Conservation (phyloP, 2,329 filamentous ascomycete genomes). For the Colletotrichum sp. region DNA sequence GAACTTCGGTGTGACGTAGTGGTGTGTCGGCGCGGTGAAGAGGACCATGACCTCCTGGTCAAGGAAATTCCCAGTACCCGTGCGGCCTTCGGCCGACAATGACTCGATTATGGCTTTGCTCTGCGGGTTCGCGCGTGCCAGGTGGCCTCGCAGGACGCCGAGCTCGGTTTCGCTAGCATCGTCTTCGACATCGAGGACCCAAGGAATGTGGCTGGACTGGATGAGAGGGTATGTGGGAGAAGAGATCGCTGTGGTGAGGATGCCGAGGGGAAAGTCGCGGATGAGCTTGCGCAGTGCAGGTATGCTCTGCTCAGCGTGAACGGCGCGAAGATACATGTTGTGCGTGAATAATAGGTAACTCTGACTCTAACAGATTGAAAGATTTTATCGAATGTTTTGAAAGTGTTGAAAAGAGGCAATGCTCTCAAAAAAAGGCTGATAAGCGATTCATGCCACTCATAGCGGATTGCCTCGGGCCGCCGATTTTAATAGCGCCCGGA, state of each 20-base stretch:
- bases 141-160: constrained; percentile 61
- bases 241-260: constrained; percentile 66
- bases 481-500: neutral
- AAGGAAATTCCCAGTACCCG: constrained; percentile 29
- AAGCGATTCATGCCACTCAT: neutral
- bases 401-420: neutral
- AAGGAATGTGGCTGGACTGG: constrained; percentile 67
- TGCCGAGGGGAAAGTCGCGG: constrained; percentile 63
- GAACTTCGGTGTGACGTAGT: constrained; percentile 74
- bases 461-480: neutral
- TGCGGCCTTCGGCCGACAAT: constrained; percentile 23
- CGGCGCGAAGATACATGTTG: constrained; percentile 62
- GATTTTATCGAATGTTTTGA: neutral
- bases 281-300: constrained; percentile 60
- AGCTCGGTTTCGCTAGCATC: constrained; percentile 44
- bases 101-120: constrained; percentile 63
- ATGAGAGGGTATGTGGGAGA: constrained; percentile 55
- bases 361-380: neutral
- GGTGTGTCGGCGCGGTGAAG: constrained; percentile 62
- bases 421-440: neutral
- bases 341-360: no score
- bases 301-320: constrained; percentile 57
- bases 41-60: constrained; percentile 65
- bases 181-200: constrained; percentile 56
- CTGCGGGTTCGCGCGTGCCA: constrained; percentile 69